Conservation (phyloP, 345 rosid genomes). For the Passiflora organensis region DNA sequence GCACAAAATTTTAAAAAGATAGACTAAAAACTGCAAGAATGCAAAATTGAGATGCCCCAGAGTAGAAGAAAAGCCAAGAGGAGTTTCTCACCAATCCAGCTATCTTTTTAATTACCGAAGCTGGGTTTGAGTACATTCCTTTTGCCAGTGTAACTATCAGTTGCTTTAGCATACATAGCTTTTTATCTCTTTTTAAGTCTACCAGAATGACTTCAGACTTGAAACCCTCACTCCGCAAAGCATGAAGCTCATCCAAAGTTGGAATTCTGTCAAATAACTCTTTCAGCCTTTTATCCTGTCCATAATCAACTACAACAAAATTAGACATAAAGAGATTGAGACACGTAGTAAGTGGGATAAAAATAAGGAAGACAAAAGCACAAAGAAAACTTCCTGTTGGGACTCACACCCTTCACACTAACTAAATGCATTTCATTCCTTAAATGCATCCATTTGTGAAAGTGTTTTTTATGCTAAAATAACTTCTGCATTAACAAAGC, state of each 20-base stretch:
- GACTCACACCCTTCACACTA: too few relatives aligned
- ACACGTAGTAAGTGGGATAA: too few relatives aligned
- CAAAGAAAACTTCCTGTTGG: too few relatives aligned
- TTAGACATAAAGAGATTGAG: constrained; percentile 5
- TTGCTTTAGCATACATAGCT: constrained; percentile 82
- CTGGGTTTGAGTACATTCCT: constrained; percentile 87
- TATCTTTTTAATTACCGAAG: constrained; percentile 81
- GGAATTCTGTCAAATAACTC: constrained; percentile 69
- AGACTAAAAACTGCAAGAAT: background rate
- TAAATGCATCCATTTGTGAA: too few relatives aligned
- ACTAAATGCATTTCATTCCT: too few relatives aligned
- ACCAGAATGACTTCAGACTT: constrained; percentile 82
- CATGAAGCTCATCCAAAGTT: constrained; percentile 78
- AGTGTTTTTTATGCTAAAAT: too few relatives aligned
- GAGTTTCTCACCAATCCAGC: constrained; percentile 74
- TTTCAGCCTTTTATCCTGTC: constrained; percentile 81
- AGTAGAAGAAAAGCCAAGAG: constrained; percentile 11
- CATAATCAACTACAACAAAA: constrained; percentile 1
- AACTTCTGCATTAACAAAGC: too few relatives aligned
- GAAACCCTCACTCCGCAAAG: constrained; percentile 65
- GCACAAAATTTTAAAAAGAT: background rate
- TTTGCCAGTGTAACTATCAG: constrained; percentile 63
- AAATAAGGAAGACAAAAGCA: too few relatives aligned
- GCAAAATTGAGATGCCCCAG: background rate
- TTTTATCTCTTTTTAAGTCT: constrained; percentile 78